Evolutionary conservation across 352 stramenopile genomes (phyloP).

Genomic region (Phytophthora sp.): DNA sequence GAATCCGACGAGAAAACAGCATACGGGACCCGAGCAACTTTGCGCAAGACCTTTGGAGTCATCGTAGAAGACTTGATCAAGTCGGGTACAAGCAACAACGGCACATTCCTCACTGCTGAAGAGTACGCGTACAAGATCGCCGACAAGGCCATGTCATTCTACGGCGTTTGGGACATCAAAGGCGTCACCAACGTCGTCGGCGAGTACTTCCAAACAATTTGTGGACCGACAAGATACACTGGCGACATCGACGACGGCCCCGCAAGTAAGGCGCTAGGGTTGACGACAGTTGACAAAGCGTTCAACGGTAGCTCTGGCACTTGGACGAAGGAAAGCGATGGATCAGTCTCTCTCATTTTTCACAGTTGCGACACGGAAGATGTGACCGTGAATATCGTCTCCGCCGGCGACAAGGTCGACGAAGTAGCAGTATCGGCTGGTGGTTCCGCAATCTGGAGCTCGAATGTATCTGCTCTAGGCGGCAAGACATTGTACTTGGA

Average conservation of each 20-base stretch:
- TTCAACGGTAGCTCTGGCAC: constrained; percentile 6
- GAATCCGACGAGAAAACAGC: too few species aligned
- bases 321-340: too few species aligned
- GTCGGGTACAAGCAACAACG: too few species aligned
- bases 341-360: constrained; percentile 4
- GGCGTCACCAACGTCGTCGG: neutral
- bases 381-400: constrained; percentile 12
- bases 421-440: constrained; percentile 5
- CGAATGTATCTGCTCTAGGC: neutral
- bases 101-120: too few species aligned
- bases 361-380: constrained; percentile 5
- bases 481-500: too few species aligned
- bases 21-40: too few species aligned
- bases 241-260: constrained; percentile 2
- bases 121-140: too few species aligned
- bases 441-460: constrained; percentile 4
- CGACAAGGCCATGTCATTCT: too few species aligned
- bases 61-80: too few species aligned
- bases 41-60: too few species aligned
- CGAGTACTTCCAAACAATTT: constrained; percentile 1
- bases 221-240: constrained; percentile 3
- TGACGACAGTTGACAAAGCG: neutral
- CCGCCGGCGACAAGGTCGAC: constrained; percentile 9
- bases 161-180: neutral
- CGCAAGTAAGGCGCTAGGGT: neutral